A percentile compares a stretch with the other conserved stretches of the same genome.
Conservation (phyloP, 2,329 filamentous ascomycete species). For the Chalaropsis thielavioides region DNA sequence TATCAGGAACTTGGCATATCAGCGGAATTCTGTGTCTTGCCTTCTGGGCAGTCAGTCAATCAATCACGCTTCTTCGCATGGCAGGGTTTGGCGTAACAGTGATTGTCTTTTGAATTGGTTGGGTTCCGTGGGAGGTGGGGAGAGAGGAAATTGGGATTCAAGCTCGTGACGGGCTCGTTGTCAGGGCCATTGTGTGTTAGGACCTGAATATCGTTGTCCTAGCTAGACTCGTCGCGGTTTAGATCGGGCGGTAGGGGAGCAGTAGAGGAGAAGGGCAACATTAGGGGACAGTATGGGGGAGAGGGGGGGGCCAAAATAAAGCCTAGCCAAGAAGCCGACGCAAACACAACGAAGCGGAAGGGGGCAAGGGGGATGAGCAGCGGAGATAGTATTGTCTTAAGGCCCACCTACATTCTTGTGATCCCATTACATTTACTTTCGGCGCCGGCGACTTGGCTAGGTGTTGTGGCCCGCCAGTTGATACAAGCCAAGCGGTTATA, state of each 20-base stretch:
- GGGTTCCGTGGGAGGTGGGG: not conserved
- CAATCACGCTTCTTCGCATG: not conserved
- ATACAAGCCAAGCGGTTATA: too few relatives aligned
- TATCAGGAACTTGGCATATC: not conserved
- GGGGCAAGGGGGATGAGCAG: not conserved
- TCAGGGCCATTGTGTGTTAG: not conserved
- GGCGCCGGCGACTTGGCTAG: too few relatives aligned
- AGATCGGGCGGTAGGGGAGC: not conserved
- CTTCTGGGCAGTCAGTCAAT: not conserved
- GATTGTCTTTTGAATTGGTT: not conserved
- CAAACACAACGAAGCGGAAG: not conserved
- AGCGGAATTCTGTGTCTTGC: not conserved
- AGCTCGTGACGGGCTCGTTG: not conserved
- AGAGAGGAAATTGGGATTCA: not conserved
- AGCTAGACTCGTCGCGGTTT: not conserved
- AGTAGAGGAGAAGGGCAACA: not conserved
- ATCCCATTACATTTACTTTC: too few relatives aligned
- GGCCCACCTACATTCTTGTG: too few relatives aligned
- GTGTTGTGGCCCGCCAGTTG: too few relatives aligned
- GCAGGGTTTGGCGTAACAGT: not conserved
- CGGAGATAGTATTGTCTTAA: too few relatives aligned
- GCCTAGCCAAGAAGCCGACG: not conserved
- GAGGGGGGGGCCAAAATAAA: not conserved
- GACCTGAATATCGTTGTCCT: not conserved
- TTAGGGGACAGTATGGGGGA: not conserved